These are phyloP conservation scores for Pseudisothecium myosuroides DNA, from an alignment of 225 moss, liverwort and hornwort genomes.

Conservation along the genomic window DNA sequence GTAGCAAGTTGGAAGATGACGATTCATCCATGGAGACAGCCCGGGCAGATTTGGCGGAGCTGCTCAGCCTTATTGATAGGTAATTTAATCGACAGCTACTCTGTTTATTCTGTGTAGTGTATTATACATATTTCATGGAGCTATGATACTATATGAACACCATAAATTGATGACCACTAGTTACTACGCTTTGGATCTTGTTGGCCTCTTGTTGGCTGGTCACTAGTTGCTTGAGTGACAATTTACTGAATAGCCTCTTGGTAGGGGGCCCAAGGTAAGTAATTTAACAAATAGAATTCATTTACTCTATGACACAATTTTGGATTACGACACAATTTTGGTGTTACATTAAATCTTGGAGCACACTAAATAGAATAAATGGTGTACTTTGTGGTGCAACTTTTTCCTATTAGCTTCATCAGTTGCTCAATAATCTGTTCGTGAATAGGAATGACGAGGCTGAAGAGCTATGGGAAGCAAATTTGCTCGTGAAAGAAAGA, in stretches of 20 bases:
- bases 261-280: background rate
- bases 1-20: conserved; percentile 40
- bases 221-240: background rate
- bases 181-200: background rate
- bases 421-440: background rate
- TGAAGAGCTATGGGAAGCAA: conserved; percentile 75
- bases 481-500: conserved; percentile 52
- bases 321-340: background rate
- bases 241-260: background rate
- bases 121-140: background rate
- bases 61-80: conserved; percentile 62
- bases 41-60: conserved; percentile 88
- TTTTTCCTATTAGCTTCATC: background rate
- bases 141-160: background rate
- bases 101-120: background rate
- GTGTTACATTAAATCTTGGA: background rate
- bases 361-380: background rate
- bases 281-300: background rate
- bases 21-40: conserved; percentile 80
- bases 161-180: background rate
- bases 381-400: background rate
- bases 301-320: background rate
- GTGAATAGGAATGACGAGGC: conserved; percentile 65
- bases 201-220: background rate
- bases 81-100: background rate